Percentiles rank a stretch among this genome's conserved stretches.
These are phyloP conservation scores for Oenanthe javanica DNA, from an alignment of 140 eudicot genomes.

Conservation along the genomic window DNA sequence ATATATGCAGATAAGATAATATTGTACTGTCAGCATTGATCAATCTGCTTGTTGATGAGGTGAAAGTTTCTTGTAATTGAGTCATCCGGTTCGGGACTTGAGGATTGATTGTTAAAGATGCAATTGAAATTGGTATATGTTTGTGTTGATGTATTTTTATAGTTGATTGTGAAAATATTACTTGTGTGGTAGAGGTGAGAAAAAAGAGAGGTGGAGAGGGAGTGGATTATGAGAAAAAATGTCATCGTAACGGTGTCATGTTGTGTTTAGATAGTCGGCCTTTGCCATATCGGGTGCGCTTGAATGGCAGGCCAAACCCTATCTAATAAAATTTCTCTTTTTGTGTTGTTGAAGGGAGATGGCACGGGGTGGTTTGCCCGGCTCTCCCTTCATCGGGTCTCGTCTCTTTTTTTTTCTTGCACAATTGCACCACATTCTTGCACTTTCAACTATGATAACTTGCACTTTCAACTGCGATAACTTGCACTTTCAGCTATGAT, in stretches of 20 bases:
- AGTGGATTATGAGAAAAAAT: background rate
- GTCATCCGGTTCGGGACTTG: background rate
- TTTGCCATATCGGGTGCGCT: slow-evolving; percentile 96
- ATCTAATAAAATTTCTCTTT: slow-evolving; percentile 22
- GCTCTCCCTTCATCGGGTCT: slow-evolving; percentile 55
- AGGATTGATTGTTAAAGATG: too few species aligned
- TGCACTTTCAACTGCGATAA: background rate
- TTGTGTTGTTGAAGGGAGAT: slow-evolving; percentile 45
- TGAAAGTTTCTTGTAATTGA: too few species aligned
- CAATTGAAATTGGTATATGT: too few species aligned
- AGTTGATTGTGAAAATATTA: background rate
- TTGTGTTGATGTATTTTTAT: background rate
- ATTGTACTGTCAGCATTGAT: background rate
- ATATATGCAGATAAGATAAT: background rate
- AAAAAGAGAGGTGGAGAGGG: background rate
- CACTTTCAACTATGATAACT: background rate
- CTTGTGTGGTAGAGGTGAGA: slow-evolving; percentile 8
- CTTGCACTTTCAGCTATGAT: too few species aligned
- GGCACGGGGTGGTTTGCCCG: slow-evolving; percentile 67
- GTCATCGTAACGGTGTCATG: background rate
- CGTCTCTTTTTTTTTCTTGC: background rate
- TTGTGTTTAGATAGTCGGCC: slow-evolving; percentile 33
- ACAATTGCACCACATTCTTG: background rate
- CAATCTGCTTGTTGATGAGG: too few species aligned
- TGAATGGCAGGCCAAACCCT: slow-evolving; percentile 72